phyloP scores from a whole-genome alignment of 345 rosid genomes.

The Garcia nutans region DNA sequence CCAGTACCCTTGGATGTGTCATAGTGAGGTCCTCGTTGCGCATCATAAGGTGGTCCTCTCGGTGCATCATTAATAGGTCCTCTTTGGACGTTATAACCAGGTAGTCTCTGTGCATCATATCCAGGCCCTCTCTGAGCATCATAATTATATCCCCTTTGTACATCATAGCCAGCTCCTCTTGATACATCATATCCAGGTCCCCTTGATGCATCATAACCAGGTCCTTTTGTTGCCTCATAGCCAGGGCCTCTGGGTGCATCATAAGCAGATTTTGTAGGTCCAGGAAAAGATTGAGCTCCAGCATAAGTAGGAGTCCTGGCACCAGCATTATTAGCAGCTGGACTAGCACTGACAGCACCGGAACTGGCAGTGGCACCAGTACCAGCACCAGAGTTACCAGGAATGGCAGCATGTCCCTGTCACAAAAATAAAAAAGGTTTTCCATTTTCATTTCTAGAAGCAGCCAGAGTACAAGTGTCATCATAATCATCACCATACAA shows the following conservation, averaged over 20 bases:
- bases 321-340: constrained; percentile 28
- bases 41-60: constrained; percentile 23
- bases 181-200: constrained; percentile 36
- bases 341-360: constrained; percentile 11
- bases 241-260: constrained; percentile 20
- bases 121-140: constrained; percentile 19
- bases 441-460: constrained; percentile 8
- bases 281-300: constrained; percentile 60
- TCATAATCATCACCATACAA: neutral
- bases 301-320: constrained; percentile 38
- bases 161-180: constrained; percentile 12
- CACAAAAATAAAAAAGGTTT: constrained; percentile 10
- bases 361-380: constrained; percentile 2
- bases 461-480: neutral
- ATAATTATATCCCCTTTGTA: constrained; percentile 11
- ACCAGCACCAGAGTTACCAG: constrained; percentile 33
- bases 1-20: constrained; percentile 29
- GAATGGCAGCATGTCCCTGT: constrained; percentile 47
- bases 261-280: constrained; percentile 34
- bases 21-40: constrained; percentile 25
- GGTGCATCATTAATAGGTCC: constrained; percentile 32
- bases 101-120: constrained; percentile 20
- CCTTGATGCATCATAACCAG: constrained; percentile 33
- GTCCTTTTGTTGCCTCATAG: constrained; percentile 23
- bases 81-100: constrained; percentile 21